Evolutionary conservation across 2,329 filamentous ascomycete species (phyloP), one percentile per base, ranked within the genome.

Genomic region (Boeremia lycopersici): DNA sequence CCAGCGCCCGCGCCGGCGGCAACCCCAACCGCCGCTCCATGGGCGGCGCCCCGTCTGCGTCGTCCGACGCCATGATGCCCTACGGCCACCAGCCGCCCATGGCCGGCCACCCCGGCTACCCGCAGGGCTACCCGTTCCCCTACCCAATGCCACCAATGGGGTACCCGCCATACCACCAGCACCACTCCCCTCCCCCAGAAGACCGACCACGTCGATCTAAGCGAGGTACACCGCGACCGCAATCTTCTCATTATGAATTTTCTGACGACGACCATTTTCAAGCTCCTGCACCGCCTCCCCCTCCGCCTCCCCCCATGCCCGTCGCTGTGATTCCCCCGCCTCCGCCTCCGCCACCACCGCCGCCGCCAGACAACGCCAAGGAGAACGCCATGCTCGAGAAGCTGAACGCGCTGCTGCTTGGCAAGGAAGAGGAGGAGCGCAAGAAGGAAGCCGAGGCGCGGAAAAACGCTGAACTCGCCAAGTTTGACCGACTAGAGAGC

Each of bases 401-500:
- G 33, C 62, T 75, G 25, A 62, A 72, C 47, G 63, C 61, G 25
- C 57, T 72, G 2, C 53, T 73, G n/a, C 56, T 64, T 13, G 60
- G 58, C 36, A 74, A 74, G 51, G 63, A 60, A 11, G 70, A 72
- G 29, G 66, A 66, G 28, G 68, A 71, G 19, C 48, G 61, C 30
- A 69, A 62, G 43, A 64, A 62, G 42, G 59, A 61, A 38, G 64
- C 66, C 35, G 67, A 69, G 17, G 66, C 67, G 19, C 65, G 63
- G 31, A 74, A 73, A 55, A 69, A 69, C 36, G 66, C 67, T 3
- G 72, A 75, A 48, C 57, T 69, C 25, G 69, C 68, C 28, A 74
- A 74, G 29, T 73, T 77, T 43, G 67, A 68, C 40, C 70, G 72
- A 23, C 65, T 77, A 2, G 72, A 76, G 54, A 61, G 62, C 15